Conservation (phyloP, 2,329 filamentous ascomycete genomes). For the Coniella vitis region DNA sequence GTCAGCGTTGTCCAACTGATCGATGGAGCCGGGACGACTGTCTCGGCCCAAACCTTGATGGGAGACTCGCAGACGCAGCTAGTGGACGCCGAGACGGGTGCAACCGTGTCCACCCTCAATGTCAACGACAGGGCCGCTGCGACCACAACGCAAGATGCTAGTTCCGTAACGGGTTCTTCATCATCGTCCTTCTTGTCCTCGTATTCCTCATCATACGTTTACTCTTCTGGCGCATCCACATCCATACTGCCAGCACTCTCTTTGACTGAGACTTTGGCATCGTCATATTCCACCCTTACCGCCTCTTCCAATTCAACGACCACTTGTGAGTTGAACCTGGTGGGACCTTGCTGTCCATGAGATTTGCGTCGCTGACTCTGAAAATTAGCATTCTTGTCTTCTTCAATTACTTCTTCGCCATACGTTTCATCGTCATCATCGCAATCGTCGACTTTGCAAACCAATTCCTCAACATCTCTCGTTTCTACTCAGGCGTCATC, state of each 20-base stretch:
- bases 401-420: conserved; percentile 1
- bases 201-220: conserved; percentile 13
- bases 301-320: conserved; percentile 17
- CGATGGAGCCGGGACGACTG: conserved; percentile 38
- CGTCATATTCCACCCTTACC: conserved; percentile 13
- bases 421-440: conserved; percentile 8
- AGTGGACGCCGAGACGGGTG: conserved; percentile 29
- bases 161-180: conserved; percentile 8
- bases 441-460: conserved; percentile 2
- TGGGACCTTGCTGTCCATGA: too few species aligned
- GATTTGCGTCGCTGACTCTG: too few species aligned
- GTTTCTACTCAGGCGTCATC: conserved; percentile 1
- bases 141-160: conserved; percentile 1
- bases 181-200: conserved; percentile 8
- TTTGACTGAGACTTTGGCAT: conserved; percentile 6
- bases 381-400: conserved; percentile 10
- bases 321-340: conserved; percentile 8
- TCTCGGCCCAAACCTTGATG: conserved; percentile 37
- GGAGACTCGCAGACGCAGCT: conserved; percentile 32
- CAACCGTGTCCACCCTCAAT: conserved; percentile 25
- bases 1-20: conserved; percentile 48
- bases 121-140: conserved; percentile 18
- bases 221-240: conserved; percentile 15
- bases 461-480: conserved; percentile 7
- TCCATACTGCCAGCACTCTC: conserved; percentile 10